These are phyloP conservation scores for Blepharisma japonicum DNA, from an alignment of 73 alveolate species.

Conservation along the genomic window DNA sequence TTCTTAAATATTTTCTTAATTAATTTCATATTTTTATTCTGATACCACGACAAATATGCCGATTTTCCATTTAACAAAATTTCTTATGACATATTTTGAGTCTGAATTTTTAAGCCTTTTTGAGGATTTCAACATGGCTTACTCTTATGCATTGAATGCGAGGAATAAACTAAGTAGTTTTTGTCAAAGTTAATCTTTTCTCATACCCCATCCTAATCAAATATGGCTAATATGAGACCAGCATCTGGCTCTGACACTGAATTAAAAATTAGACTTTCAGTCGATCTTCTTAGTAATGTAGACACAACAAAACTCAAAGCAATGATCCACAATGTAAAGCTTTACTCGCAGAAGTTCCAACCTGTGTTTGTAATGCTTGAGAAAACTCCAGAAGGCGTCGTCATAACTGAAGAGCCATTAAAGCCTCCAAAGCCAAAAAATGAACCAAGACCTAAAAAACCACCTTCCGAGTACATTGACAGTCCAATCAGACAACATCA, in stretches of 20 bases:
- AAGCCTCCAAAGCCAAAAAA: background rate
- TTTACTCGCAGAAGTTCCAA: background rate
- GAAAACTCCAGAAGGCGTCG: conserved; percentile 21
- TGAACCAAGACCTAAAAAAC: background rate
- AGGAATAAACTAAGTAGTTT: too few species aligned
- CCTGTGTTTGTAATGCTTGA: conserved; percentile 25
- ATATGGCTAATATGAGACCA: conserved; percentile 22
- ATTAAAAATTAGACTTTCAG: conserved; percentile 16
- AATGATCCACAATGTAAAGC: background rate
- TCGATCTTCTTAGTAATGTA: background rate
- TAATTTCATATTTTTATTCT: too few species aligned
- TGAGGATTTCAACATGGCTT: too few species aligned
- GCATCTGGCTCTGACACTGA: conserved; percentile 19
- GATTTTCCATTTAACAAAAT: too few species aligned
- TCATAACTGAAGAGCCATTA: background rate
- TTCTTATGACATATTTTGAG: too few species aligned
- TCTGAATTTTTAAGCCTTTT: too few species aligned
- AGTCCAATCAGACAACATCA: background rate
- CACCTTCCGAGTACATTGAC: background rate
- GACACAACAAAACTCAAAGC: background rate
- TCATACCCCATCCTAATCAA: background rate
- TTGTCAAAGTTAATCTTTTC: too few species aligned
- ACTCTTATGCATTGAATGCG: too few species aligned
- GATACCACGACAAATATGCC: too few species aligned
- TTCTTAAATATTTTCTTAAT: too few species aligned